Evolutionary conservation across 2,329 filamentous ascomycete genomes (phyloP).

Genomic region (Colletotrichum musicola): DNA sequence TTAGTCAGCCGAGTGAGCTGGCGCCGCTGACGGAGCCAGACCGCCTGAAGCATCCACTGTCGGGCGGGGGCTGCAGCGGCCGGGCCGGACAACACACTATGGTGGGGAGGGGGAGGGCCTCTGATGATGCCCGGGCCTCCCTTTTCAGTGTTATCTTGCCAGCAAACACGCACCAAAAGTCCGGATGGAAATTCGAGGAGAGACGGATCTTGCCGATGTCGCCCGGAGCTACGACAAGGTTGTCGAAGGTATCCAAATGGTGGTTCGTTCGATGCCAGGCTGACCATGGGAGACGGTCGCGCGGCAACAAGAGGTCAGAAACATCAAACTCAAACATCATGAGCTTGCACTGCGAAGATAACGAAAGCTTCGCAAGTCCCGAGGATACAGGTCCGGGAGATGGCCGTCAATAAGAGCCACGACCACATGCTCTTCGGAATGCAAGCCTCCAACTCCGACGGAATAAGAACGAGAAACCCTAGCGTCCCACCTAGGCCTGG

Average conservation of each 20-base stretch:
- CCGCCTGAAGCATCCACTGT: neutral
- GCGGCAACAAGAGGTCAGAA: neutral
- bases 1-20: conserved; percentile 26
- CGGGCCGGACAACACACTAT: neutral
- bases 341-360: neutral
- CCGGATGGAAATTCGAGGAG: neutral
- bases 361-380: neutral
- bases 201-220: neutral
- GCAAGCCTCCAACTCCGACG: too few species aligned
- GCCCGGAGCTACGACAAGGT: neutral
- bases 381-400: neutral
- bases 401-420: neutral
- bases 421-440: neutral
- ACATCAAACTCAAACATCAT: neutral
- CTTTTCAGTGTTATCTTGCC: neutral
- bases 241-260: neutral
- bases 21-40: conserved; percentile 33
- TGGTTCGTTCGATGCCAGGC: conserved; percentile 13
- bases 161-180: neutral
- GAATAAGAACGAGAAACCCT: neutral
- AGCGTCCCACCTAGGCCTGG: neutral
- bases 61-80: neutral
- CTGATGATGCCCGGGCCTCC: neutral
- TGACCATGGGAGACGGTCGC: neutral
- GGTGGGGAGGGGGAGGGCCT: too few species aligned